phyloP scores from a whole-genome alignment of 768 basidiomycete species.

The Leucocoprinus leucothites region DNA sequence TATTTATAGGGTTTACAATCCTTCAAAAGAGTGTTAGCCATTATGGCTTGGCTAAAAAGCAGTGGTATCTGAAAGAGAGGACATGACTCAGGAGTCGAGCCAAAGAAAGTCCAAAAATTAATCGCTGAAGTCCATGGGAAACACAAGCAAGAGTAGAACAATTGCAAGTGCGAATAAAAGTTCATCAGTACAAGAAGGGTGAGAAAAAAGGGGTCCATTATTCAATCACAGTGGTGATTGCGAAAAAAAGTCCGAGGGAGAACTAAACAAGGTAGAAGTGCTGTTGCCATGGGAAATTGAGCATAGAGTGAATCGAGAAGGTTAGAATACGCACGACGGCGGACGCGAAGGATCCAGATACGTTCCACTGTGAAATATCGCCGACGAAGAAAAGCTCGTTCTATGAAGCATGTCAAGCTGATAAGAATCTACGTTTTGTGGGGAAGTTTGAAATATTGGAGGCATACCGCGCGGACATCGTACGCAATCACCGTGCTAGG shows the following conservation, averaged over 20 bases:
- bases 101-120: no score
- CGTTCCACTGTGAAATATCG: constrained; percentile 38
- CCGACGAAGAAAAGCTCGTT: constrained; percentile 43
- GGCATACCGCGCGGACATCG: constrained; percentile 28
- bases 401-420: constrained; percentile 11
- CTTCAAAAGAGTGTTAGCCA: background rate
- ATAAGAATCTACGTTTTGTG: background rate
- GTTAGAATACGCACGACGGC: constrained; percentile 29
- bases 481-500: constrained; percentile 37
- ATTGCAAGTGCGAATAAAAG: background rate
- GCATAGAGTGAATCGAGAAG: background rate
- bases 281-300: constrained; percentile 7
- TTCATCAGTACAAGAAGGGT: background rate
- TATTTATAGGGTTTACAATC: background rate
- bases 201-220: background rate
- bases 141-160: background rate
- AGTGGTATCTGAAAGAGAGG: background rate
- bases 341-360: constrained; percentile 25
- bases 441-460: no score
- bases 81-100: no score
- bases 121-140: no score
- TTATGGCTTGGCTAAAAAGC: background rate
- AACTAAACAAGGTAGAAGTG: constrained; percentile 20
- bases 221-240: background rate
- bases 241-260: background rate